Evolutionary conservation across 2,329 filamentous ascomycete genomes (phyloP).

Genomic region (Colletotrichum tanaceti): DNA sequence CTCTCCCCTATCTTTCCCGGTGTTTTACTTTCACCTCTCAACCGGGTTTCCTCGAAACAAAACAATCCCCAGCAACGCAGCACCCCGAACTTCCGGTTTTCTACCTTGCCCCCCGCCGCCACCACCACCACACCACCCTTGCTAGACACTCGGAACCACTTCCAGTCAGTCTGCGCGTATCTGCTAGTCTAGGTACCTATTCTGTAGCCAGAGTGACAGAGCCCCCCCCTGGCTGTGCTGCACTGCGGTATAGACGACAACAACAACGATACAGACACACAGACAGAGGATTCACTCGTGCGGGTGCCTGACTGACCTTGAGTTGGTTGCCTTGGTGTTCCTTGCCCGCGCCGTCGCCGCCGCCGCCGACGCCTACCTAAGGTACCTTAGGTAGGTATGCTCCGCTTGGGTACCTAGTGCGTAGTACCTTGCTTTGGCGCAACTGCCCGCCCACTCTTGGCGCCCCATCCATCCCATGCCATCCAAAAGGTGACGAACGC

Average conservation of each 20-base stretch:
- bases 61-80: constrained; percentile 4
- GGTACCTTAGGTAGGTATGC: too few species aligned
- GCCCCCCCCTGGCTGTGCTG: too few species aligned
- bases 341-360: not conserved
- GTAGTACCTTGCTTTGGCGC: constrained; percentile 11
- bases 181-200: not conserved
- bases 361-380: too few species aligned
- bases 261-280: too few species aligned
- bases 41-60: constrained; percentile 16
- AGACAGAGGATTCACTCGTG: not conserved
- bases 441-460: constrained; percentile 1
- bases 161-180: not conserved
- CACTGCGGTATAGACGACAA: too few species aligned
- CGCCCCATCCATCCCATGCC: constrained; percentile 12
- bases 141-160: constrained; percentile 22
- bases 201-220: not conserved
- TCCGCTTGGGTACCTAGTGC: constrained; percentile 1
- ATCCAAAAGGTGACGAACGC: constrained; percentile 11
- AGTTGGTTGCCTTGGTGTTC: not conserved
- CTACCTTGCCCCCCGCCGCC: not conserved
- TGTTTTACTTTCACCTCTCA: constrained; percentile 22
- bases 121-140: constrained; percentile 16
- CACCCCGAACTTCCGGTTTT: not conserved
- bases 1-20: too few species aligned
- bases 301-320: constrained; percentile 11